Evolutionary conservation across 192 early-diverging fungal genomes (phyloP).

Genomic region (Phycomyces blakesleeanus): DNA sequence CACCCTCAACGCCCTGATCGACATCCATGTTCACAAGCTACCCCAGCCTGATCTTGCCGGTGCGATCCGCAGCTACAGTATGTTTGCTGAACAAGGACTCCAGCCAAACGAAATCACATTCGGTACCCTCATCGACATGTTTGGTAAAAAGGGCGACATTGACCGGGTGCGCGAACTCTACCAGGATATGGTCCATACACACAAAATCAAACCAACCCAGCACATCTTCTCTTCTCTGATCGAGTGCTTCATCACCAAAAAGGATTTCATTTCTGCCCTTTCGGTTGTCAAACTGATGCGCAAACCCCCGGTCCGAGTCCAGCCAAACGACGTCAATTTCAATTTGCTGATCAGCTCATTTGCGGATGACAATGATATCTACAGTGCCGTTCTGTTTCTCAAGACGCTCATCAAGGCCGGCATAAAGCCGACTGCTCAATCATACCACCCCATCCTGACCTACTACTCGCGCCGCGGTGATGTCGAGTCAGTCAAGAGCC

Average conservation of each 20-base stretch:
- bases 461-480: conserved; percentile 43
- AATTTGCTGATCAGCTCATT: conserved; percentile 42
- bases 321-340: conserved; percentile 35
- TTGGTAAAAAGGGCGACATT: conserved; percentile 39
- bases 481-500: conserved; percentile 17
- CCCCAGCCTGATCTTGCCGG: conserved; percentile 41
- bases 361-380: conserved; percentile 27
- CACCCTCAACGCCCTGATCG: conserved; percentile 43
- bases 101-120: conserved; percentile 43
- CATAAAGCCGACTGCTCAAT: conserved; percentile 29
- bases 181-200: conserved; percentile 40
- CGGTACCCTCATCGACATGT: conserved; percentile 48
- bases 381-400: conserved; percentile 39
- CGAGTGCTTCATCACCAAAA: conserved; percentile 16
- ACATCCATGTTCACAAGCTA: conserved; percentile 36
- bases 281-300: conserved; percentile 10
- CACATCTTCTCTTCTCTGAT: conserved; percentile 27
- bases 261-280: conserved; percentile 20
- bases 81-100: conserved; percentile 32
- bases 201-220: conserved; percentile 32
- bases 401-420: conserved; percentile 27
- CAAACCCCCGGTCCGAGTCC: neutral
- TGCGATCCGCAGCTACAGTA: conserved; percentile 35
- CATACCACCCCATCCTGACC: conserved; percentile 35
- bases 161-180: conserved; percentile 34